Conservation (phyloP, 2,329 filamentous ascomycete species). For the Exutisphaerella laricina region DNA sequence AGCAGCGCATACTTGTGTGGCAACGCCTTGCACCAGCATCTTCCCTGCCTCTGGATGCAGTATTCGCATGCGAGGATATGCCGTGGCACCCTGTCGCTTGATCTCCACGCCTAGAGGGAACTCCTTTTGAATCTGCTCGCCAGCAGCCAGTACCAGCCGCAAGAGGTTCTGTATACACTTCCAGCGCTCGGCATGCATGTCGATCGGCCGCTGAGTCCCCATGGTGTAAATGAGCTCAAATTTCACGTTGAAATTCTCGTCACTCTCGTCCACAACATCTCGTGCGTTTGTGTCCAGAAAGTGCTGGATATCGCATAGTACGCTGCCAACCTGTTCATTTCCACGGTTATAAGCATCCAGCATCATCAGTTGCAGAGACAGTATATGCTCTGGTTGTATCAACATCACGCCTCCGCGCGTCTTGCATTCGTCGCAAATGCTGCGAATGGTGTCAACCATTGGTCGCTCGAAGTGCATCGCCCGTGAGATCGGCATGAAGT, state of each 20-base stretch:
- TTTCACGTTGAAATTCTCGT: constrained; percentile 38
- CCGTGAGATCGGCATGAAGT: constrained; percentile 56
- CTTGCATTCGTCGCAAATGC: constrained; percentile 41
- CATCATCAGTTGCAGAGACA: constrained; percentile 61
- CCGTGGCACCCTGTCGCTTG: constrained; percentile 3
- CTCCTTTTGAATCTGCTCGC: constrained; percentile 4
- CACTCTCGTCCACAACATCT: constrained; percentile 61
- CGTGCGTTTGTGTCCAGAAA: constrained; percentile 48
- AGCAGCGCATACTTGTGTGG: constrained; percentile 32
- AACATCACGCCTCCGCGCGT: constrained; percentile 51
- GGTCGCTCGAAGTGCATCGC: constrained; percentile 36
- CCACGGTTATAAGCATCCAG: constrained; percentile 52
- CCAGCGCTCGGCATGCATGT: constrained; percentile 40
- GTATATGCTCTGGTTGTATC: constrained; percentile 56
- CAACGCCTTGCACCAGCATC: constrained; percentile 27
- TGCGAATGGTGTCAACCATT: constrained; percentile 32
- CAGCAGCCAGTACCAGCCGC: constrained; percentile 22
- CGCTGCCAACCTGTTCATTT: constrained; percentile 37
- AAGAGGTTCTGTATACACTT: constrained; percentile 35
- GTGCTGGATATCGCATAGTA: constrained; percentile 48
- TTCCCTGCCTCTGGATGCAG: constrained; percentile 40
- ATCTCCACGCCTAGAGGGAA: constrained; percentile 16
- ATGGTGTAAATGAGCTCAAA: constrained; percentile 44
- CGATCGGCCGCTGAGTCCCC: constrained; percentile 37
- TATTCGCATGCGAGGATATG: constrained; percentile 55